Evolutionary conservation across 1,284 basidiomycete species (phyloP).

Genomic region (Schizophyllum amplum): DNA sequence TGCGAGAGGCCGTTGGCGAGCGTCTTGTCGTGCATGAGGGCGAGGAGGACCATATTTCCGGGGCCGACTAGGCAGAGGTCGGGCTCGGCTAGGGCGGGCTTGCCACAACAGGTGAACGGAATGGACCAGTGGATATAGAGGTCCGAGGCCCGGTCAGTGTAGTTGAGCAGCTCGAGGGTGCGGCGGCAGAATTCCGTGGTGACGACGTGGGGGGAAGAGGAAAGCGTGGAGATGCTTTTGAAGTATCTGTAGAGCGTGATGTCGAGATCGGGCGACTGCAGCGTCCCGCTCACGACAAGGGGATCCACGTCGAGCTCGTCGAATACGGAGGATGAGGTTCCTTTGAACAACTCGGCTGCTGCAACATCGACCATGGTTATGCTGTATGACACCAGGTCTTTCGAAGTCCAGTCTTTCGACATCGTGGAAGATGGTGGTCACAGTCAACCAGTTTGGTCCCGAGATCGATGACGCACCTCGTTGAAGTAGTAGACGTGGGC

Average conservation of each 20-base stretch:
- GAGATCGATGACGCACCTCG: background rate
- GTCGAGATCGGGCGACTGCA: conserved; percentile 16
- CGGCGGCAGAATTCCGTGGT: conserved; percentile 19
- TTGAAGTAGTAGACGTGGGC: too few species aligned
- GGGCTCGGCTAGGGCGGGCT: conserved; percentile 14
- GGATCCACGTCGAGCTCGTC: background rate
- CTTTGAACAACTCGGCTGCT: conserved; percentile 16
- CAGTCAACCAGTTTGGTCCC: background rate
- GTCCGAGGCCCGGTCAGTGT: conserved; percentile 6
- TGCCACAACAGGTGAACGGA: conserved; percentile 20
- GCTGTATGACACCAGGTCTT: conserved; percentile 21
- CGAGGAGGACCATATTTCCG: conserved; percentile 18
- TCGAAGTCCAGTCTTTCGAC: conserved; percentile 16
- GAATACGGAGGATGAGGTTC: background rate
- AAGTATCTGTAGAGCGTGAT: background rate
- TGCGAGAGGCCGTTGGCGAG: conserved; percentile 4
- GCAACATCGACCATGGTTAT: conserved; percentile 16
- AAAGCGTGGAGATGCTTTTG: conserved; percentile 13
- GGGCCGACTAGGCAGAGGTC: conserved; percentile 22
- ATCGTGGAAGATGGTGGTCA: background rate
- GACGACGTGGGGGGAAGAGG: background rate
- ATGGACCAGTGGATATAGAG: conserved; percentile 5
- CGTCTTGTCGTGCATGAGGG: conserved; percentile 22
- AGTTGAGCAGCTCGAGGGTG: conserved; percentile 19
- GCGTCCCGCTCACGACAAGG: conserved; percentile 12